Base-by-base conservation (phyloP, 176 grass and related monocot species). In the Eleusine indica region DNA sequence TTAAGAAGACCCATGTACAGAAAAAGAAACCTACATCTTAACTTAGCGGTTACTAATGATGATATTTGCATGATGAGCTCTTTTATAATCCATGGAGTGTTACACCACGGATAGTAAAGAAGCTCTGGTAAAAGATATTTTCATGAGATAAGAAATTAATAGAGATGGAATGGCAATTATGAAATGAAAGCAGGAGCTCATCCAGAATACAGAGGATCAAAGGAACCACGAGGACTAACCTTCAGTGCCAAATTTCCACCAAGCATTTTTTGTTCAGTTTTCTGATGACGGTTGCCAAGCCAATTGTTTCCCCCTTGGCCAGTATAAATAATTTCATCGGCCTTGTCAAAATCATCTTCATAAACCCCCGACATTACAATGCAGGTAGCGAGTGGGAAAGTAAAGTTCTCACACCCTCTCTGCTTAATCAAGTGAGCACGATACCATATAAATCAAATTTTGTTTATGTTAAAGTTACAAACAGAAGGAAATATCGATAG, bases 271-370 rank as follows among this genome's bases (percentile, higher is more conserved):
- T 97, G 94, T 61, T 86, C 66, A 18, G 61, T 21, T 19, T 83
- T 85, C 61, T 93, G 88, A 14, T 76, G 74, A 71, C 79, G 58
- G 40, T 91, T 93, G 53, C 88, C 91, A 76, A 93, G 84, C 25
- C 87, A 87, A 86, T 96, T 72, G 51, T 89, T 84, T 7, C 88
- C 91, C 35, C 91, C 89, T 82, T 97, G 84, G 25, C 91, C 91
- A 15, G 94, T 97, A 53, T 97, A 97, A 75, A 92, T 63, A 57
- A 97, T 91, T 30, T 84, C 83, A 43, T 97, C 70, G 2, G 74
- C 79, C 3, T 89, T 91, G 44, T 97, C 94, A 37, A 80, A 81
- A 83, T 97, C 91, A 89, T 97, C 94, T 83, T 91, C 91, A 13
- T 93, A 97, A 62, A 66, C 77, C 18, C 94, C 94, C 19, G 89